Conservation (phyloP, 768 basidiomycete species). For the button mushroom (Agaricus bisporus) region DNA sequence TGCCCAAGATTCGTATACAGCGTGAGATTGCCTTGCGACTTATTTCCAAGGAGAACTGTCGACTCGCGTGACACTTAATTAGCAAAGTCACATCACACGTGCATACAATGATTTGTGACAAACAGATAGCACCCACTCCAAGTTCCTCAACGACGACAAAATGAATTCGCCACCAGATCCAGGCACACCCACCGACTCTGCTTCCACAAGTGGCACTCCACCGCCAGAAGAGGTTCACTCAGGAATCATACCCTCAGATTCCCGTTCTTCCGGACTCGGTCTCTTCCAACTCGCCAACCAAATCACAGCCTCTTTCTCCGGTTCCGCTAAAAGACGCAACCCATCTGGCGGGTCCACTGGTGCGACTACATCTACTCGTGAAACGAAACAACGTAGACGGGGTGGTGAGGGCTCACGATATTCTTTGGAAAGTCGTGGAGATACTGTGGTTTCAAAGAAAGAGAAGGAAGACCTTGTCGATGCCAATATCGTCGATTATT, state of each 20-base stretch:
- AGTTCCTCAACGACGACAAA: neutral
- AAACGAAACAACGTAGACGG: conserved; percentile 42
- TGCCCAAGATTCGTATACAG: neutral
- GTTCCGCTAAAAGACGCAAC: conserved; percentile 46
- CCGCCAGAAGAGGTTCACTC: conserved; percentile 32
- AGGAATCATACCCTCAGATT: conserved; percentile 12
- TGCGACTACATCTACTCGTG: conserved; percentile 36
- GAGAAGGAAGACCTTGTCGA: conserved; percentile 57
- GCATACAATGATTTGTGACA: neutral
- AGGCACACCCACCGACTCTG: conserved; percentile 32
- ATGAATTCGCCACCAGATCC: conserved; percentile 40
- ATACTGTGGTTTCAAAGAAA: conserved; percentile 19
- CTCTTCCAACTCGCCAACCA: conserved; percentile 27
- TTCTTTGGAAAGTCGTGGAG: conserved; percentile 14
- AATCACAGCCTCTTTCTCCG: conserved; percentile 25
- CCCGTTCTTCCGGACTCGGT: conserved; percentile 16
- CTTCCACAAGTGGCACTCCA: conserved; percentile 37
- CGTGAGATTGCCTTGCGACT: neutral
- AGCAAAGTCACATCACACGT: neutral
- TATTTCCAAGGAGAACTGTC: neutral
- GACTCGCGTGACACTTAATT: neutral
- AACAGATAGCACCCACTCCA: neutral
- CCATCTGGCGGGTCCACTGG: conserved; percentile 40
- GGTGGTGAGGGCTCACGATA: conserved; percentile 32
- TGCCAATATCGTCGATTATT: conserved; percentile 38